phyloP scores from a whole-genome alignment of 2,329 filamentous ascomycete genomes.

The Claviceps paspali region DNA sequence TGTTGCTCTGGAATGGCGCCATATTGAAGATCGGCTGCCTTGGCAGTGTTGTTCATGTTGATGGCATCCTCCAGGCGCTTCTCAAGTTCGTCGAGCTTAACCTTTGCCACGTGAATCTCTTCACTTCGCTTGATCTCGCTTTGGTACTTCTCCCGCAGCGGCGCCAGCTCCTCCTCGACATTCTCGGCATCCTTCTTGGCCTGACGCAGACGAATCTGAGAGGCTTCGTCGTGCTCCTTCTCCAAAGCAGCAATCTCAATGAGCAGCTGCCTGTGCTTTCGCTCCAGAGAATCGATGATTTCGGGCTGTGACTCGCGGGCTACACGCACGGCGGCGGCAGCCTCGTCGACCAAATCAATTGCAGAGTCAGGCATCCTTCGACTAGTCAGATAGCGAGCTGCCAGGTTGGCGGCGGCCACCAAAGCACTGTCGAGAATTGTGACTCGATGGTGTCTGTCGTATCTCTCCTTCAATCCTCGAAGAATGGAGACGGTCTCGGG shows the following conservation, averaged over 20 bases:
- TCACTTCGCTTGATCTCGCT: conserved; percentile 82
- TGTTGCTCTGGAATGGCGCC: conserved; percentile 93
- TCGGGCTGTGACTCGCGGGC: conserved; percentile 94
- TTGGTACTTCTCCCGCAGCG: conserved; percentile 89
- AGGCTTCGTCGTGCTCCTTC: conserved; percentile 88
- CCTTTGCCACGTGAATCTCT: conserved; percentile 84
- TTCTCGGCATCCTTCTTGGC: conserved; percentile 88
- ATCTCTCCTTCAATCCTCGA: conserved; percentile 94
- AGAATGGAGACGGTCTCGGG: conserved; percentile 91
- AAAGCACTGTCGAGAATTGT: conserved; percentile 91
- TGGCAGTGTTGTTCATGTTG: conserved; percentile 67
- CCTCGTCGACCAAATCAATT: conserved; percentile 92
- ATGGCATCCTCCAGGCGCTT: conserved; percentile 91
- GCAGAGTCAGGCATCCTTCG: conserved; percentile 89
- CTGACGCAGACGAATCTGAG: conserved; percentile 63
- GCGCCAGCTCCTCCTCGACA: conserved; percentile 81
- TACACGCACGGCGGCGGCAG: conserved; percentile 88
- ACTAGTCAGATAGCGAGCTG: conserved; percentile 82
- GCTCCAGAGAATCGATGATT: conserved; percentile 85
- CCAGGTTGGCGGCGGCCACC: conserved; percentile 79
- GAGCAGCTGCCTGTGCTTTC: conserved; percentile 75
- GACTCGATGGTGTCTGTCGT: conserved; percentile 96
- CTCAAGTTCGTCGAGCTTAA: conserved; percentile 83
- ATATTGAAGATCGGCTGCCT: conserved; percentile 88
- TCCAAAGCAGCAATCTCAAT: conserved; percentile 95